Conservation (phyloP, 768 basidiomycete genomes). For the Dendrothele bispora region DNA sequence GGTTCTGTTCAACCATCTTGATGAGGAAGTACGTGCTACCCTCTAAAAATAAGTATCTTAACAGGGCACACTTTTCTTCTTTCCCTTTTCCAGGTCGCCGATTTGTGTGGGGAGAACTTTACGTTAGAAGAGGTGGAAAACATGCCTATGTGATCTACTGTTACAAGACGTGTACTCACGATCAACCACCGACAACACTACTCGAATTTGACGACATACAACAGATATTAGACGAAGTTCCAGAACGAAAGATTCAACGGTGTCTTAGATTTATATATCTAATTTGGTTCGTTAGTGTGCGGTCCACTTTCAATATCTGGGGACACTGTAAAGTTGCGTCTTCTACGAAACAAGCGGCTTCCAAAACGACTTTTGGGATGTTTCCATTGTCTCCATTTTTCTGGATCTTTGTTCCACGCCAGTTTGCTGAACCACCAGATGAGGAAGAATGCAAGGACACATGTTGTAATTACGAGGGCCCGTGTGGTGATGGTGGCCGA, state of each 20-base stretch:
- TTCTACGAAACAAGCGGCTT: constrained; percentile 8
- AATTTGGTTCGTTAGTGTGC: too few relatives aligned
- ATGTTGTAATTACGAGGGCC: constrained; percentile 20
- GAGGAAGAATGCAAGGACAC: constrained; percentile 20
- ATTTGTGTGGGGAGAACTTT: constrained; percentile 50
- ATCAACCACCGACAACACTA: too few relatives aligned
- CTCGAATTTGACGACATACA: too few relatives aligned
- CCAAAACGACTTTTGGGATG: constrained; percentile 1
- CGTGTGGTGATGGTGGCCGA: constrained; percentile 23
- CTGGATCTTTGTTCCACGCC: constrained; percentile 15
- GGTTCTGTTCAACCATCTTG: constrained; percentile 52
- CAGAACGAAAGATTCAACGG: too few relatives aligned
- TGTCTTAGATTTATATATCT: too few relatives aligned
- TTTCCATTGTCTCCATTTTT: background rate
- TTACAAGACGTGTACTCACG: background rate
- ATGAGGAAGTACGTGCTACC: constrained; percentile 44
- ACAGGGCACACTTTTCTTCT: background rate
- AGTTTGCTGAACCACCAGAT: constrained; percentile 27
- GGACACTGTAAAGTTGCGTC: background rate
- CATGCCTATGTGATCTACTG: constrained; percentile 23
- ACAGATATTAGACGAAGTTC: too few relatives aligned
- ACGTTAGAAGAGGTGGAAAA: constrained; percentile 43
- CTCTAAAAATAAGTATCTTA: too few relatives aligned
- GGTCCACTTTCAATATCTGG: background rate
- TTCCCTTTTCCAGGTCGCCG: constrained; percentile 36